phyloP scores from a whole-genome alignment of 768 basidiomycete genomes.

The Leccinum uliginosum region DNA sequence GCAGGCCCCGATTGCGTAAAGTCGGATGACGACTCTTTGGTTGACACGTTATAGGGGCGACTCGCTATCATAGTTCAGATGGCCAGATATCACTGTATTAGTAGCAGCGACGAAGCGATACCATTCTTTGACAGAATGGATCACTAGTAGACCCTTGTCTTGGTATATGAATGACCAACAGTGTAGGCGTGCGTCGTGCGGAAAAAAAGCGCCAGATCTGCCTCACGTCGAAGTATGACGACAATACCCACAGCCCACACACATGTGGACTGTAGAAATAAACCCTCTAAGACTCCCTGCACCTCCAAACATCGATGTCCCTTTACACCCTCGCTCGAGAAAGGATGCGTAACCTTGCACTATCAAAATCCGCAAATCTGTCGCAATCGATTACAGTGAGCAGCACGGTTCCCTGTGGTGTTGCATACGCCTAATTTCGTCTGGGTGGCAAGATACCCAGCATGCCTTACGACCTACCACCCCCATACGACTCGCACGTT shows the following conservation, averaged over 20 bases:
- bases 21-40: slow-evolving; percentile 12
- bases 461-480: slow-evolving; percentile 5
- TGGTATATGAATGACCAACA: slow-evolving; percentile 9
- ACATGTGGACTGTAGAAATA: not conserved
- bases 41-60: slow-evolving; percentile 5
- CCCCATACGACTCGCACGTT: slow-evolving; percentile 13
- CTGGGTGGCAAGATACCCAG: slow-evolving; percentile 4
- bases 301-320: not conserved
- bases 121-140: slow-evolving; percentile 2
- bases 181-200: slow-evolving; percentile 1
- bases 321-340: slow-evolving; percentile 1
- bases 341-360: slow-evolving; percentile 3
- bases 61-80: not conserved
- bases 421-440: not conserved
- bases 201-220: not conserved
- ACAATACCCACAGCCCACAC: slow-evolving; percentile 14
- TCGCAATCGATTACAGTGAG: slow-evolving; percentile 11
- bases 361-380: not conserved
- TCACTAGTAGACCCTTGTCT: slow-evolving; percentile 5
- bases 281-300: not conserved
- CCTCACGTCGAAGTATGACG: slow-evolving; percentile 8
- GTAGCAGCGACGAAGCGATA: not conserved
- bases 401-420: not conserved
- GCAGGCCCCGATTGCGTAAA: slow-evolving; percentile 24
- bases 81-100: slow-evolving; percentile 10